Evolutionary conservation across 805 yeast genomes (phyloP).

Genomic region (Hanseniaspora osmophila): DNA sequence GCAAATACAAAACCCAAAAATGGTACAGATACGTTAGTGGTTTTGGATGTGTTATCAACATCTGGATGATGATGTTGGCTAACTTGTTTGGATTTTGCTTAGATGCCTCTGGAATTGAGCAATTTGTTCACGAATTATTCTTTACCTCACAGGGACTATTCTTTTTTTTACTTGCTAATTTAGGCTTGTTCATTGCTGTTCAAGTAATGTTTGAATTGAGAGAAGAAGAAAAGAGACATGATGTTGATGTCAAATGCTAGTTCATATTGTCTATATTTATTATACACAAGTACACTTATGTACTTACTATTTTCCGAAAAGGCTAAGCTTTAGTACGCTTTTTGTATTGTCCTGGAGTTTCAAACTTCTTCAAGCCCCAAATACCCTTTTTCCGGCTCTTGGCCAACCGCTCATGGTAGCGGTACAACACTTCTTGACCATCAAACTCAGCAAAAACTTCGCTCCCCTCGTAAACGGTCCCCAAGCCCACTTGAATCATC

Average conservation of each 20-base stretch:
- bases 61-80: conserved; percentile 98
- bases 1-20: conserved; percentile 30
- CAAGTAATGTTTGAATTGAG: conserved; percentile 93
- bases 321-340: conserved; percentile 22
- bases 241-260: conserved; percentile 64
- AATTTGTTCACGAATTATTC: conserved; percentile 55
- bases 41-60: conserved; percentile 72
- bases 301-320: neutral
- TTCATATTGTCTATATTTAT: neutral
- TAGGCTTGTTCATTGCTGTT: conserved; percentile 62
- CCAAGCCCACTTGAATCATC: conserved; percentile 75
- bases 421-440: conserved; percentile 48
- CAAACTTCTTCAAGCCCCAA: conserved; percentile 44
- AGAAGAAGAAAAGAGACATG: conserved; percentile 71
- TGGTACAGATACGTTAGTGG: conserved; percentile 80
- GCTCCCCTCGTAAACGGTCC: conserved; percentile 76
- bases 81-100: conserved; percentile 89
- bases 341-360: conserved; percentile 74
- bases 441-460: conserved; percentile 68
- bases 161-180: conserved; percentile 47
- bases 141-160: conserved; percentile 52
- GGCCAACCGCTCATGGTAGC: conserved; percentile 47
- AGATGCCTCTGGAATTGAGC: conserved; percentile 71
- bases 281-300: neutral
- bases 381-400: conserved; percentile 45